Base-by-base conservation (phyloP, 805 yeast species). In the Crinitomyces ghanaensis region DNA sequence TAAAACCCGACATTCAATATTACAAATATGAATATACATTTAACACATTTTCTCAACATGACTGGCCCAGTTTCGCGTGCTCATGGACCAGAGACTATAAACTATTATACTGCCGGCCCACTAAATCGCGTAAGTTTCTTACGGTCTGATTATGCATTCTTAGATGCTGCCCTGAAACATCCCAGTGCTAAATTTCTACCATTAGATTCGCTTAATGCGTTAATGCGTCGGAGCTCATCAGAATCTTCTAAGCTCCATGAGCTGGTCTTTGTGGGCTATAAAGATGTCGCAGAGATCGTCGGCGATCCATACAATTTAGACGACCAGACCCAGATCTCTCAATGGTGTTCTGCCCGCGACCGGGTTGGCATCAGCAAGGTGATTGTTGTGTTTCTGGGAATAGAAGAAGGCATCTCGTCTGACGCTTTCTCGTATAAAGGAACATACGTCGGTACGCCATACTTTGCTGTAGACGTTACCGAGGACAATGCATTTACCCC, bases 81-180 rank as follows among this genome's bases (percentile, higher is more conserved):
- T 15, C 48, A 38, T 33, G 62, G 62, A 8, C 37, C 43, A 11
- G 62, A 57, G 33, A 33, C 43, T 11, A 12, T 19, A 30, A 54
- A 58, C 16, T 60, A 60, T 40, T 71, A 62, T 43, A 66, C 72
- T 14, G 66, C 66, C 11, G 71, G 63, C 38, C 71, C 69, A 4
- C 57, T 79, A 36, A 75, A 77, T 51, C 56, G 88, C 37, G 70
- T 78, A 4, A 68, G 78, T 12, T 79, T 76, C 44, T 55, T 77
- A 31, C 57, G 88, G 23, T 70, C 70, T 16, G 71, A 77, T 48
- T 28, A 54, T 12, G 66, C 60, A 19, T 75, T 74, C 44, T 64
- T 78, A 21, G 42, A 56, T 31, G 47, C 50, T 26, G 69, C 74
- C 4, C 52, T 70, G 13, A 42, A 41, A 15, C 70, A 68, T 39